Conservation (phyloP, 73 alveolate species). For the Uronychia setigera region DNA sequence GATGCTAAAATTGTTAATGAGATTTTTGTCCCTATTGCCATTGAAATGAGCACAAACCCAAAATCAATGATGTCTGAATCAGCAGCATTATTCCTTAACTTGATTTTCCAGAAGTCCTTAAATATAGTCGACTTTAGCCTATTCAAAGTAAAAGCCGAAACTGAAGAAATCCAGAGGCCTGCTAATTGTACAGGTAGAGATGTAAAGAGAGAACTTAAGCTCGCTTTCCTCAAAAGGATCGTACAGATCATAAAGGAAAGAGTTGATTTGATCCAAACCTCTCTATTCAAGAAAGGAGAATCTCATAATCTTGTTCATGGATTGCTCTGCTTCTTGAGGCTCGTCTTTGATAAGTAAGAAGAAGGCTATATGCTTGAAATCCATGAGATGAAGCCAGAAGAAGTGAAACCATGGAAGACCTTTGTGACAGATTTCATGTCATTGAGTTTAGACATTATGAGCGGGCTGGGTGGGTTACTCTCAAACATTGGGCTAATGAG, state of each 20-base stretch:
- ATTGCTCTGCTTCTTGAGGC: constrained; percentile 37
- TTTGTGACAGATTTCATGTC: constrained; percentile 18
- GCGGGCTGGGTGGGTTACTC: constrained; percentile 19
- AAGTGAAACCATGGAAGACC: constrained; percentile 8
- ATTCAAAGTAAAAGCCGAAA: not conserved
- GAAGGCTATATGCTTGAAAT: not conserved
- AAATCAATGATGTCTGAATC: constrained; percentile 55
- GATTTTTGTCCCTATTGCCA: constrained; percentile 10
- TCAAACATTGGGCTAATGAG: constrained; percentile 47
- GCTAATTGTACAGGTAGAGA: not conserved
- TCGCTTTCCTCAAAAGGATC: constrained; percentile 21
- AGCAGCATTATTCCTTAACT: constrained; percentile 31
- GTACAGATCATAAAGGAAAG: constrained; percentile 9
- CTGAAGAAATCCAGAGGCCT: not conserved
- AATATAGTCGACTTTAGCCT: not conserved
- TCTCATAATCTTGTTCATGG: constrained; percentile 37
- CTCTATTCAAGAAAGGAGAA: constrained; percentile 42
- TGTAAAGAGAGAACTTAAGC: not conserved
- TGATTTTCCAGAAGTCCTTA: constrained; percentile 31
- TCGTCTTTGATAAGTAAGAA: constrained; percentile 15
- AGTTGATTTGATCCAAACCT: constrained; percentile 13
- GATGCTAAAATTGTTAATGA: constrained; percentile 21
- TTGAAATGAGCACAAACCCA: constrained; percentile 28
- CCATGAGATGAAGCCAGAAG: not conserved
- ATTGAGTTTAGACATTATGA: constrained; percentile 6